Evolutionary conservation across 2,329 filamentous ascomycete genomes (phyloP), one percentile per base, ranked within the genome.

Genomic region (Colletotrichum orbiculare): DNA sequence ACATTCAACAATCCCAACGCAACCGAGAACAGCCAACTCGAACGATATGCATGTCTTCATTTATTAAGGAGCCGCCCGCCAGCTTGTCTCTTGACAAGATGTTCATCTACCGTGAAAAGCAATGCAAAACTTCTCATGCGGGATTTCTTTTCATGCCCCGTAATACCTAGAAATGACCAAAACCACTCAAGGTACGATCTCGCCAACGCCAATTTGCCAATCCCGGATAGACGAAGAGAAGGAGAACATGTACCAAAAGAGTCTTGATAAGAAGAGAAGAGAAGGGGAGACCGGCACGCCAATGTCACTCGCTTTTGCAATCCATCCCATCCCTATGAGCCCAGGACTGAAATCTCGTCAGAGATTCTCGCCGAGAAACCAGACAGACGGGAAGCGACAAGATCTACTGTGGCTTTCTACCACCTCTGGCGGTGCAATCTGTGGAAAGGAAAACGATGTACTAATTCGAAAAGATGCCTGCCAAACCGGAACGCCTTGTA

Each of bases 401-500:
- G 52, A 66, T 57, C 58, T 66, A 63, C 38, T 53, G 58, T 54
- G 63, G 58, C 63, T 43, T 62, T 66, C 59, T 66, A 53, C 63
- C 63, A 63, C 33, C 42, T 57, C 47, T 15, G 47, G 63, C 63
- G 52, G 47, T 46, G 49, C 55, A 66, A 57, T 50, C 50, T 60
- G 68, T 48, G 46, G 49, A 41, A 50, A 67, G 56, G 25, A 33
- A 69, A 56, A 57, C 42, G n/a, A 50, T 63, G 60, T 42, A 57
- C 54, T 54, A 61, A 60, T 50, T 63, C 54, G 68, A 68, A 71
- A 72, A 69, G 67, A 67, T 53, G 60, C 62, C 61, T 66, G 66
- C 69, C 70, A 70, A 49, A 55, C 64, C 47, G 64, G 63, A 76
- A 79, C 77, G 74, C 77, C 77, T 60, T 69, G 66, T 71, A 76